Evolutionary conservation across 345 rosid genomes (phyloP), one percentile per base, ranked within the genome.

Genomic region (Dimocarpus longan): DNA sequence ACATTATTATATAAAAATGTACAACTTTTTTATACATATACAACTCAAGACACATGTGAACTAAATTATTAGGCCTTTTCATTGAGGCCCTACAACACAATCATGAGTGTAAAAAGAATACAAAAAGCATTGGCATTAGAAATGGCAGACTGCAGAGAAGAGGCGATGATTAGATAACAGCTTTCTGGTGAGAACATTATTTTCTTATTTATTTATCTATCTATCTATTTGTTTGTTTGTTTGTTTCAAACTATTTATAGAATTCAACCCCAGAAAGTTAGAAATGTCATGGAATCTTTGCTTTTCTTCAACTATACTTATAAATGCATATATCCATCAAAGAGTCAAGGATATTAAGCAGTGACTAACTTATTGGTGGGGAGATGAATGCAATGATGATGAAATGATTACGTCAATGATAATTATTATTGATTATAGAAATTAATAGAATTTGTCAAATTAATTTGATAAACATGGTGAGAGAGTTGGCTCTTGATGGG

Each of bases 31-130:
- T 28, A 71, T 43, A 10, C 6, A 63, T 21, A 0, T 46, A 52
- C 15, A 44, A 69, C 67, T 69, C 71, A 46, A 73, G 8, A 70
- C 57, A 42, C 82, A 80, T 82, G 89, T 78, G 82, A 75, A 10
- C 80, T 78, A 50, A 80, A 82, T 82, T 80, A 80, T 84, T 80
- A 79, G 70, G 68, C 82, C 76, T 62, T 74, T 76, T 56, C 32
- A 5, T 21, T 32, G 42, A 78, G 85, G 80, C 19, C 85, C 85
- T 76, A 66, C 79, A 67, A 54, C 75, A 54, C 79, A 79, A 82
- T 84, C 79, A 84, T 80, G 68, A 40, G 10, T 44, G 12, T 48
- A 63, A 54, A 77, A 75, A 76, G 79, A 81, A 46, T 32, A 71
- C 74, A 76, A 79, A 39, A 66, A 19, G 72, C 39, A 22, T 68